Percentiles rank a stretch among this genome's conserved stretches.
phyloP scores from a whole-genome alignment of 192 early-diverging fungal species.

The Endogone sp. region DNA sequence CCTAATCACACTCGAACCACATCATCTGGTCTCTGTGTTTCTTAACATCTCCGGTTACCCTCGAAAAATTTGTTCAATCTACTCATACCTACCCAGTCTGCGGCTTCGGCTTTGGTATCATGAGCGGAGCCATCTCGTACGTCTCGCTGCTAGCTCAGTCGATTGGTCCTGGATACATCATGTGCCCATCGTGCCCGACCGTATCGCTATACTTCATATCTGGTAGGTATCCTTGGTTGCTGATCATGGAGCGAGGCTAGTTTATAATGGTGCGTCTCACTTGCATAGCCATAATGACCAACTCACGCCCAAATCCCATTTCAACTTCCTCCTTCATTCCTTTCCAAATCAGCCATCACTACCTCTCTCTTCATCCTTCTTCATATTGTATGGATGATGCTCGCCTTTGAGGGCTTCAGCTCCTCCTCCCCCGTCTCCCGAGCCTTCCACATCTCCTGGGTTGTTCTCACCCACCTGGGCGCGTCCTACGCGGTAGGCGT shows the following conservation, averaged over 20 bases:
- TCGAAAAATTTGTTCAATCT: too few relatives aligned
- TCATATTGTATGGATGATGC: slow-evolving; percentile 71
- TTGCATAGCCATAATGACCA: too few relatives aligned
- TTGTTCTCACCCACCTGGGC: slow-evolving; percentile 58
- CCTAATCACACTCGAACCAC: background rate
- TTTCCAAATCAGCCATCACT: slow-evolving; percentile 49
- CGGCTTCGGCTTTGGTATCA: slow-evolving; percentile 72
- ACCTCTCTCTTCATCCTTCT: slow-evolving; percentile 68
- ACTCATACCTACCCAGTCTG: slow-evolving; percentile 35
- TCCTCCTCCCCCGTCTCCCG: slow-evolving; percentile 4
- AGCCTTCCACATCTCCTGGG: slow-evolving; percentile 44
- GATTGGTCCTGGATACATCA: slow-evolving; percentile 63
- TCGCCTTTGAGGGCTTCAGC: slow-evolving; percentile 67
- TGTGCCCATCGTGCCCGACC: slow-evolving; percentile 60
- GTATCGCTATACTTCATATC: slow-evolving; percentile 61
- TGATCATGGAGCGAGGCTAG: slow-evolving; percentile 5
- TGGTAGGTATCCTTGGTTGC: slow-evolving; percentile 34
- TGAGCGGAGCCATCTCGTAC: slow-evolving; percentile 66
- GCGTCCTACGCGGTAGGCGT: slow-evolving; percentile 60
- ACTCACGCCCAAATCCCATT: background rate
- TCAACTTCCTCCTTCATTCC: background rate
- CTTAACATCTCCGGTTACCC: too few relatives aligned
- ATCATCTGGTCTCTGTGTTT: too few relatives aligned
- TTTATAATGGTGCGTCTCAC: too few relatives aligned
- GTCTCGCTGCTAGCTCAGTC: slow-evolving; percentile 63